These are phyloP conservation scores for Rhodotorula glutinis DNA, from an alignment of 1,284 basidiomycete genomes.

Conservation along the genomic window DNA sequence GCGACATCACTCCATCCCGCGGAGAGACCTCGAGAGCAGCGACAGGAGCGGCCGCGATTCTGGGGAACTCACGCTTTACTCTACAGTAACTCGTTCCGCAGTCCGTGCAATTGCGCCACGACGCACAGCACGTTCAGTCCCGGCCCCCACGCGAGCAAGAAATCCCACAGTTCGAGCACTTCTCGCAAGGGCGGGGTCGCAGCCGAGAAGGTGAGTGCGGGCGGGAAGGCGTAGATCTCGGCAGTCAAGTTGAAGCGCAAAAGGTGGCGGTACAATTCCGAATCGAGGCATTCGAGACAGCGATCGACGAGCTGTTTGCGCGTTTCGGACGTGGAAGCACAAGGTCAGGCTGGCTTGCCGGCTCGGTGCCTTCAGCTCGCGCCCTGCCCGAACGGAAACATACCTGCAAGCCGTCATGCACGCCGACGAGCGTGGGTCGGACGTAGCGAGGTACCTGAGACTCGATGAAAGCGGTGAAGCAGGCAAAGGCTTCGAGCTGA, in stretches of 20 bases:
- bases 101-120: conserved; percentile 86
- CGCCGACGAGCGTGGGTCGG: conserved; percentile 89
- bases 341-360: neutral
- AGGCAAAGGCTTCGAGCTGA: conserved; percentile 93
- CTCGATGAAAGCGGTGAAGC: conserved; percentile 92
- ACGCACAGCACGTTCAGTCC: conserved; percentile 95
- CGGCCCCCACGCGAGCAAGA: conserved; percentile 90
- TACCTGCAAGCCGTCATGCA: conserved; percentile 88
- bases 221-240: conserved; percentile 95
- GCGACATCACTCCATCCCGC: too few species aligned
- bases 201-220: conserved; percentile 89
- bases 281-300: conserved; percentile 85
- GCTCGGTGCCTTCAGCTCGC: neutral
- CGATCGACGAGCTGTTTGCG: conserved; percentile 73
- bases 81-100: conserved; percentile 81
- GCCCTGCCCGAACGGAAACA: conserved; percentile 33
- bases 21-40: too few species aligned
- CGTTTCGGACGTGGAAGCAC: too few species aligned
- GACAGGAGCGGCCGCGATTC: too few species aligned
- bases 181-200: conserved; percentile 94
- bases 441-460: conserved; percentile 89
- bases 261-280: conserved; percentile 74
- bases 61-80: conserved; percentile 74
- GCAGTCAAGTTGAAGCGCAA: conserved; percentile 92
- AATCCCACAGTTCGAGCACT: conserved; percentile 94